Evolutionary conservation across 2,329 filamentous ascomycete species (phyloP).

Genomic region (Paecilomyces variotii): DNA sequence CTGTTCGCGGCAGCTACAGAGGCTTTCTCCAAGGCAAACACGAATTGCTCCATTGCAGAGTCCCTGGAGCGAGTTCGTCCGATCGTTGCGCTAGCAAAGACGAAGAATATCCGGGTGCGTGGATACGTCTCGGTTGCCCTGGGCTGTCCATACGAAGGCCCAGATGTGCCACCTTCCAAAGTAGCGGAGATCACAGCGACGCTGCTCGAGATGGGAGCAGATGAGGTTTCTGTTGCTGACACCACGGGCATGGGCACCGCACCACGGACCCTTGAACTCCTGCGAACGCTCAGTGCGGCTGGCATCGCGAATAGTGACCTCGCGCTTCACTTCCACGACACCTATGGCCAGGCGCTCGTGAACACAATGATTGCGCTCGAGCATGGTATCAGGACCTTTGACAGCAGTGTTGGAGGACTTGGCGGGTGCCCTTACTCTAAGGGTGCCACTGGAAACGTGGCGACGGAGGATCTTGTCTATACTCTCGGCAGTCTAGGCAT

Average conservation of each 20-base stretch:
- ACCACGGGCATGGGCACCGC: slow-evolving; percentile 62
- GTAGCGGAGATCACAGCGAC: slow-evolving; percentile 55
- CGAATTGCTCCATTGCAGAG: slow-evolving; percentile 57
- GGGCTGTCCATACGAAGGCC: slow-evolving; percentile 59
- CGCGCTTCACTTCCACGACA: slow-evolving; percentile 60
- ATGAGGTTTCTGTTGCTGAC: slow-evolving; percentile 58
- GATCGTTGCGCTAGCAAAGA: slow-evolving; percentile 49
- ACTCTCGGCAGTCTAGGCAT: slow-evolving; percentile 53
- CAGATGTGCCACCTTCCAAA: slow-evolving; percentile 50
- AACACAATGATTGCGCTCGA: slow-evolving; percentile 56
- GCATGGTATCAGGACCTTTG: slow-evolving; percentile 56
- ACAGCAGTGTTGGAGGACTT: slow-evolving; percentile 55
- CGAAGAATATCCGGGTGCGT: slow-evolving; percentile 49
- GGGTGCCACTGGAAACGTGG: slow-evolving; percentile 58
- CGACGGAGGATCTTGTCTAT: slow-evolving; percentile 57
- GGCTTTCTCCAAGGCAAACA: slow-evolving; percentile 57
- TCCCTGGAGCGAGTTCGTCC: slow-evolving; percentile 52
- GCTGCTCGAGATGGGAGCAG: slow-evolving; percentile 57
- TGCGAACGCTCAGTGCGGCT: slow-evolving; percentile 51
- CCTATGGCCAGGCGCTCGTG: slow-evolving; percentile 57
- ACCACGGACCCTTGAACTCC: slow-evolving; percentile 49
- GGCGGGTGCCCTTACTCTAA: slow-evolving; percentile 59
- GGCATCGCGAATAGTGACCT: slow-evolving; percentile 53
- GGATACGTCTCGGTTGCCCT: slow-evolving; percentile 59
- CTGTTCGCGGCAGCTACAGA: slow-evolving; percentile 60